Evolutionary conservation across 2,329 filamentous ascomycete genomes (phyloP).

Genomic region (Sphaceloma murrayae): DNA sequence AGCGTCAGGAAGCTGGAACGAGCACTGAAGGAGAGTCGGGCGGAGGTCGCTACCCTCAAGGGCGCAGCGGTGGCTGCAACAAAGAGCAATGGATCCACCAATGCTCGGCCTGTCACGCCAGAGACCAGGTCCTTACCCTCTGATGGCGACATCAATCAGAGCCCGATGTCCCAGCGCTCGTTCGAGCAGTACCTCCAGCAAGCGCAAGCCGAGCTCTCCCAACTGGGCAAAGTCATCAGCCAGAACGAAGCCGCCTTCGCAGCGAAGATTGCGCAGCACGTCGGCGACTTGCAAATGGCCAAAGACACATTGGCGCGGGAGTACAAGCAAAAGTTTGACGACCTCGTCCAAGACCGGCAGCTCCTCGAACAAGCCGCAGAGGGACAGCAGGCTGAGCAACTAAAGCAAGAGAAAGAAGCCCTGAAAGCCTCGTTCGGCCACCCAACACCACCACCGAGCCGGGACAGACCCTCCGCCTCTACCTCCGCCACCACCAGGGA

Average conservation of each 20-base stretch:
- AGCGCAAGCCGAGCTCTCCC: constrained; percentile 27
- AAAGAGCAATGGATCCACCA: background rate
- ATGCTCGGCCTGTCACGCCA: constrained; percentile 16
- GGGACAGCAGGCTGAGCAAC: constrained; percentile 25
- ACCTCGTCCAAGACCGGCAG: constrained; percentile 25
- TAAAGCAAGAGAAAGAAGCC: constrained; percentile 27
- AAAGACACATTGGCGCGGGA: constrained; percentile 29
- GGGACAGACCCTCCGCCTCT: background rate
- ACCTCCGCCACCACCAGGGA: background rate
- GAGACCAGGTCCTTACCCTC: background rate
- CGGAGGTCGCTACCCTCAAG: background rate
- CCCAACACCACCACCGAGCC: constrained; percentile 1
- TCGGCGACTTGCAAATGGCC: constrained; percentile 29
- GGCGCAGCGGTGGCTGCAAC: background rate
- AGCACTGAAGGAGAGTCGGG: constrained; percentile 8
- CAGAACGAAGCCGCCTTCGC: constrained; percentile 30
- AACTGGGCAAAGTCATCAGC: constrained; percentile 29
- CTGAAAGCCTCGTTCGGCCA: constrained; percentile 25
- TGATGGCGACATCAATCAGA: background rate
- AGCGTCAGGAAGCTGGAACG: background rate
- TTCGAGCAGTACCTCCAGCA: constrained; percentile 31
- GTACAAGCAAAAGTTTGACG: constrained; percentile 28
- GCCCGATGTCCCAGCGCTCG: constrained; percentile 18
- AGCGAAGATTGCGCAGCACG: constrained; percentile 30
- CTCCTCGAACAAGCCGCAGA: constrained; percentile 26